phyloP scores from a whole-genome alignment of 176 grass and related monocot species.

The Pontederia paniculata region DNA sequence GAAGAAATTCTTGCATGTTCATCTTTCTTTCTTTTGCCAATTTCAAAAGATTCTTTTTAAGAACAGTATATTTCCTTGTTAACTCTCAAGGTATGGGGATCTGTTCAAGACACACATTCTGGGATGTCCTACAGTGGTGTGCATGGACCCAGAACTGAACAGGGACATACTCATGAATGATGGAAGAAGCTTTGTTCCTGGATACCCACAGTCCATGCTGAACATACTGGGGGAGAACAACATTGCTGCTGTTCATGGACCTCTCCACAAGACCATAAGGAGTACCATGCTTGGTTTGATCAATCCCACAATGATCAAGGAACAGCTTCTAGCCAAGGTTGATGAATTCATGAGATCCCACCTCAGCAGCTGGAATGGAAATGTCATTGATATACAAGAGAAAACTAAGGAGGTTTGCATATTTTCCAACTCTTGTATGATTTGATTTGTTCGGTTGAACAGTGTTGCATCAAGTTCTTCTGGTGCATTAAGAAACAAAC shows the following conservation, averaged over 20 bases:
- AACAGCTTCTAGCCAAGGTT: slow-evolving; percentile 63
- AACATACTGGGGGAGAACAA: slow-evolving; percentile 70
- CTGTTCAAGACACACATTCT: slow-evolving; percentile 93
- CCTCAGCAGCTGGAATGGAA: slow-evolving; percentile 42
- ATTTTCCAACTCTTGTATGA: background rate
- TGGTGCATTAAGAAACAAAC: no score
- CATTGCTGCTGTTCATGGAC: slow-evolving; percentile 84
- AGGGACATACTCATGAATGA: slow-evolving; percentile 57
- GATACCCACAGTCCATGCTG: slow-evolving; percentile 95
- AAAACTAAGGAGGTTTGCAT: slow-evolving; percentile 86
- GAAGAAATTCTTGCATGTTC: background rate
- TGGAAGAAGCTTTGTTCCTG: slow-evolving; percentile 61
- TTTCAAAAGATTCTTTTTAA: background rate
- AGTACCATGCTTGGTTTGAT: slow-evolving; percentile 66
- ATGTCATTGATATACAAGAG: slow-evolving; percentile 68
- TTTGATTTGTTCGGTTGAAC: background rate
- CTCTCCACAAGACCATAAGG: slow-evolving; percentile 65
- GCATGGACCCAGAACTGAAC: slow-evolving; percentile 92
- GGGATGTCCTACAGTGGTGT: slow-evolving; percentile 90
- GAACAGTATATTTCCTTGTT: background rate
- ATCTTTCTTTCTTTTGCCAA: background rate
- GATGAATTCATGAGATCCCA: slow-evolving; percentile 75
- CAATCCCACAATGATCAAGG: slow-evolving; percentile 42
- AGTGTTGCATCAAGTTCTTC: no score
- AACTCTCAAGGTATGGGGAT: slow-evolving; percentile 56